Base-by-base conservation (phyloP, 352 stramenopile genomes). In the Phytopythium cucurbitacearum region DNA sequence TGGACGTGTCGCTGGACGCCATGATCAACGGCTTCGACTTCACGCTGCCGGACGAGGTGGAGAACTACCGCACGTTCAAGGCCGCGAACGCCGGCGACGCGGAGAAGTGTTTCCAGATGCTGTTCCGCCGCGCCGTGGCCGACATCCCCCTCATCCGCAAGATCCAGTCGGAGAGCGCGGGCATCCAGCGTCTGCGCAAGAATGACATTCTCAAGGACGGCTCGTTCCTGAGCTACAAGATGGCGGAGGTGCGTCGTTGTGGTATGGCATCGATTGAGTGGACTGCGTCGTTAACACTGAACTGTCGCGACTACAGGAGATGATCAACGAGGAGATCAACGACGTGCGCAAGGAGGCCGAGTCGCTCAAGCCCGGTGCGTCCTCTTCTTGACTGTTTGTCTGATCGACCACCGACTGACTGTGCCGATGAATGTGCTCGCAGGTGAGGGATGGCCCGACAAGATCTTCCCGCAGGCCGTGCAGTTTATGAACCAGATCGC, bases 11-110 rank as follows among this genome's bases (percentile, higher is more conserved):
- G 56, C 72, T 94, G 44, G 80, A 94, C 34, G 80, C 79, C 47
- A 94, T 94, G 79, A 91, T 94, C 73, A 94, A 94, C 61, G 84
- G 84, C 65, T 94, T 94, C 51, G 84, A 94, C 77, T 91, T 94
- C 68, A 69, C 81, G 48, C 60, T 94, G 49, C 84, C 84, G 0
- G 77, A 91, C 34, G 80, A 94, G 55, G 78, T 91, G 46, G 84
- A 90, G 48, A 57, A 78, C 59, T 94, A 91, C 68, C 84, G 70
- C 48, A 74, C 84, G 62, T 65, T 74, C 51, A 85, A 84, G 47
- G 73, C 75, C 37, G 79, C 91, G 61, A 64, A 88, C 53, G 57
- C 77, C 7, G 70, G 77, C 13, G 75, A 94, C 42, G 67, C 60
- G 50, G 82, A 91, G 44, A 77, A 74, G 51, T 73, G 77, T 50